Percentiles rank a stretch among this genome's conserved stretches.
Evolutionary conservation across 495 filamentous ascomycete species (phyloP).

Genomic region (Rusavskia elegans): DNA sequence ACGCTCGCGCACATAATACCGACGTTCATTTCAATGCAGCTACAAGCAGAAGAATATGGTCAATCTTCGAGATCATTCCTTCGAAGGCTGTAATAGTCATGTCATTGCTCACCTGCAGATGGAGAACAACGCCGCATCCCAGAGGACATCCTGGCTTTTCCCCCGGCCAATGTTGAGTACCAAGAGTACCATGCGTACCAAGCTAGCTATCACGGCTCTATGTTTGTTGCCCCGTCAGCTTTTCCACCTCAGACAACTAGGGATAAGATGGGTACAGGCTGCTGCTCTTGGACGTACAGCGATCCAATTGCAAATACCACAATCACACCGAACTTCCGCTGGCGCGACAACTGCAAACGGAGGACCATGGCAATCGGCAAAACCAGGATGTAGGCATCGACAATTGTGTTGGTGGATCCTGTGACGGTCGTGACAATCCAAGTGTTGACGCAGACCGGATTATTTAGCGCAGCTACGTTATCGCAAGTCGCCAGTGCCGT

Average conservation of each 20-base stretch:
- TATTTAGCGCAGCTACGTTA: background rate
- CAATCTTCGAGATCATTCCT: no score
- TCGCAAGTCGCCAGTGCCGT: background rate
- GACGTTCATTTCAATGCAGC: no score
- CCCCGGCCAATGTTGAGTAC: background rate
- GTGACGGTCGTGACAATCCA: background rate
- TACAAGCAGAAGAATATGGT: no score
- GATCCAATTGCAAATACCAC: background rate
- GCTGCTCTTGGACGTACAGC: background rate
- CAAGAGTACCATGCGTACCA: background rate
- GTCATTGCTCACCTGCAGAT: constrained; percentile 15
- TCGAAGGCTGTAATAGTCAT: no score
- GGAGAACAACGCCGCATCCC: background rate
- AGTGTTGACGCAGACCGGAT: background rate
- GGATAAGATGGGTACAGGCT: no score
- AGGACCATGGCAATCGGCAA: background rate
- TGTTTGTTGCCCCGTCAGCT: background rate
- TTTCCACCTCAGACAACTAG: no score
- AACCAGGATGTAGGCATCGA: background rate
- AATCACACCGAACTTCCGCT: background rate
- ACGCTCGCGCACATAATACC: no score
- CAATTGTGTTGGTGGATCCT: background rate
- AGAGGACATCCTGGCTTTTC: background rate
- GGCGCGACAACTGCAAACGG: background rate
- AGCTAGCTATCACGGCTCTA: background rate